Evolutionary conservation across 805 yeast species (phyloP), one percentile per base, ranked within the genome.

Genomic region (Teunomyces aglyptinius): DNA sequence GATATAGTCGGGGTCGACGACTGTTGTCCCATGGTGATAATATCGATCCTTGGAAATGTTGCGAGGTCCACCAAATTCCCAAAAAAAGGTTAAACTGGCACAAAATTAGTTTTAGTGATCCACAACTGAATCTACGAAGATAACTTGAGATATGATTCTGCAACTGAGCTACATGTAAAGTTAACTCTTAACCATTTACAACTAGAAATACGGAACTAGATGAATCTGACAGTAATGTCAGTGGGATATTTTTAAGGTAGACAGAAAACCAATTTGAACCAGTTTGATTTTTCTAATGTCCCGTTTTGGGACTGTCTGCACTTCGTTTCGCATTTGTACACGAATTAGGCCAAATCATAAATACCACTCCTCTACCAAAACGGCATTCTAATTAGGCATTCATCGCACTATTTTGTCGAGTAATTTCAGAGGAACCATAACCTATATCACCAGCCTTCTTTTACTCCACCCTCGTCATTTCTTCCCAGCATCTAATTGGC

Each of bases 1-100:
- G 96, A 89, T 15, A 92, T 82, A 59, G 80, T 83, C 1, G 82
- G 79, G 43, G 78, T 75, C 16, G 80, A 71, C 34, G 72, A 56
- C 52, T 65, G 70, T 44, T 68, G 71, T 33, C 77, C 77, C 77
- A 72, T 72, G 33, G 13, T 46, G 33, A 22, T 6, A 19, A 6
- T 20, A 12, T n/a, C 10, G n/a, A 12, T 36, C 16, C 11, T 18
- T 19, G 16, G n/a, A 18, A 16, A 33, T 22, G 22, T 13, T 19
- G 39, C 39, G 39, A 36, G 12, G 8, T 18, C 16, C 13, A 31
- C 33, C 11, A 31, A 31, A 31, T 13, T 31, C 33, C 16, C 5
- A 31, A 31, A 31, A 31, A 31, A 31, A 31, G 8, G 13, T n/a
- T 19, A 5, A 34, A 19, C 5, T 19, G 12, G 5, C n/a, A 34